These are phyloP conservation scores for Tylopilus sp. DNA, from an alignment of 768 basidiomycete genomes.

Conservation along the genomic window DNA sequence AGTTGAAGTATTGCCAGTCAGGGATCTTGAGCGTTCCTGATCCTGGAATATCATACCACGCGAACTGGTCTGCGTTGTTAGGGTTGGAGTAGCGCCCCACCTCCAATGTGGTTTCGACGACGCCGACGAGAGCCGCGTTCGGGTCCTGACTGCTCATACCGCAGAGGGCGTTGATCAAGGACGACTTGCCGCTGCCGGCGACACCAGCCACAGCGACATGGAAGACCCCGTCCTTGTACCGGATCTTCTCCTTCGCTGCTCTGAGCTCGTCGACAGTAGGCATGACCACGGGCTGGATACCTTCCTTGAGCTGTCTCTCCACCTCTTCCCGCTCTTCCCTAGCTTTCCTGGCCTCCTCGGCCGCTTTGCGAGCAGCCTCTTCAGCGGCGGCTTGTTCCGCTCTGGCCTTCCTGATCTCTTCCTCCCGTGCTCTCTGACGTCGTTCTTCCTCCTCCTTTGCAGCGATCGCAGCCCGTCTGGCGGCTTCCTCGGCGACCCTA, in stretches of 20 bases:
- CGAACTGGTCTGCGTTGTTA: slow-evolving; percentile 20
- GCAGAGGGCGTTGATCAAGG: slow-evolving; percentile 33
- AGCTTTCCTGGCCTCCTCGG: slow-evolving; percentile 22
- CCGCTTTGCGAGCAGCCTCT: slow-evolving; percentile 21
- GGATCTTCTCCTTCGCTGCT: slow-evolving; percentile 23
- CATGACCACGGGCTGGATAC: slow-evolving; percentile 29
- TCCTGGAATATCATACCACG: slow-evolving; percentile 39
- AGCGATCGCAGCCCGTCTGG: slow-evolving; percentile 17
- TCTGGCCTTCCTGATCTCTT: slow-evolving; percentile 14
- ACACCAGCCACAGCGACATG: slow-evolving; percentile 31
- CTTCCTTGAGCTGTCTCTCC: slow-evolving; percentile 24
- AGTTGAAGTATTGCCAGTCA: slow-evolving; percentile 39
- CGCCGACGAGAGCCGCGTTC: slow-evolving; percentile 30
- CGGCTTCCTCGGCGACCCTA: slow-evolving; percentile 22
- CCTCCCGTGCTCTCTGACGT: slow-evolving; percentile 20
- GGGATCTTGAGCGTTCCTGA: slow-evolving; percentile 35
- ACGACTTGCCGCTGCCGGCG: slow-evolving; percentile 31
- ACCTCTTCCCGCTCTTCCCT: slow-evolving; percentile 18
- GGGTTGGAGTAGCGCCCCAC: slow-evolving; percentile 31
- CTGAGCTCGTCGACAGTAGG: slow-evolving; percentile 27
- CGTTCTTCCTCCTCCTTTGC: slow-evolving; percentile 25
- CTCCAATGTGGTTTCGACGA: slow-evolving; percentile 33
- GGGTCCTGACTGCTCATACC: slow-evolving; percentile 25
- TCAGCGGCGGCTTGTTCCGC: slow-evolving; percentile 22
- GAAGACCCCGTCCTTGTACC: slow-evolving; percentile 28